Evolutionary conservation across 176 grass and related monocot species (phyloP).

Genomic region (Metroxylon sagu): DNA sequence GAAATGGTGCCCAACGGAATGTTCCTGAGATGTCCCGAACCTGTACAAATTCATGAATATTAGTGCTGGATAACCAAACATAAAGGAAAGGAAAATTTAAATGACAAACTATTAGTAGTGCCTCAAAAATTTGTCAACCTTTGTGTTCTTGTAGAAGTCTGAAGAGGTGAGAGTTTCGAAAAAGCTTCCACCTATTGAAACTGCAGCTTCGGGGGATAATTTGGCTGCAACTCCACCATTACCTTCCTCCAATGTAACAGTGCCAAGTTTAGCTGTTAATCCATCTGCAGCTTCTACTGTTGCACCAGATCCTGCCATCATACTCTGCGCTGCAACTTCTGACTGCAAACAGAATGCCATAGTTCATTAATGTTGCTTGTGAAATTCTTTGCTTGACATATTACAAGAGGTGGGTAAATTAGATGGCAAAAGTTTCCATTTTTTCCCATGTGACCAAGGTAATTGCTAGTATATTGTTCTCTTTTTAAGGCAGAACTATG

Average conservation of each 20-base stretch:
- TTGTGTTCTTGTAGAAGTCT: conserved; percentile 96
- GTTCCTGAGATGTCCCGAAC: conserved; percentile 79
- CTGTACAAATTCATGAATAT: conserved; percentile 14
- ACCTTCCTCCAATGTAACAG: conserved; percentile 33
- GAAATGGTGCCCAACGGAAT: conserved; percentile 95
- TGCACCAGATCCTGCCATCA: not conserved
- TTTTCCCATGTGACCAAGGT: too few species aligned
- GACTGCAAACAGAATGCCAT: conserved; percentile 12
- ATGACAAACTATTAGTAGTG: too few species aligned
- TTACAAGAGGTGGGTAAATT: too few species aligned
- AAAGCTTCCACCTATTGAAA: conserved; percentile 67
- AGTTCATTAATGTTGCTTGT: not conserved
- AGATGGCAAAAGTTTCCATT: too few species aligned
- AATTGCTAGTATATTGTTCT: too few species aligned
- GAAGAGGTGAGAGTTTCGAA: conserved; percentile 87
- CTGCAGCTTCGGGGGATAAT: conserved; percentile 7
- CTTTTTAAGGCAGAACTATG: too few species aligned
- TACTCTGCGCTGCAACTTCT: not conserved
- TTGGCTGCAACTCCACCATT: conserved; percentile 9
- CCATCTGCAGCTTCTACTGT: conserved; percentile 31
- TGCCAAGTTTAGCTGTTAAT: conserved; percentile 55
- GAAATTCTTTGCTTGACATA: not conserved
- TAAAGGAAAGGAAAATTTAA: too few species aligned
- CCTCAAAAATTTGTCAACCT: conserved; percentile 37
- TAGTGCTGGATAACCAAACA: too few species aligned